Conservation (phyloP, 257 asterid species). For the Solanum commersonii region DNA sequence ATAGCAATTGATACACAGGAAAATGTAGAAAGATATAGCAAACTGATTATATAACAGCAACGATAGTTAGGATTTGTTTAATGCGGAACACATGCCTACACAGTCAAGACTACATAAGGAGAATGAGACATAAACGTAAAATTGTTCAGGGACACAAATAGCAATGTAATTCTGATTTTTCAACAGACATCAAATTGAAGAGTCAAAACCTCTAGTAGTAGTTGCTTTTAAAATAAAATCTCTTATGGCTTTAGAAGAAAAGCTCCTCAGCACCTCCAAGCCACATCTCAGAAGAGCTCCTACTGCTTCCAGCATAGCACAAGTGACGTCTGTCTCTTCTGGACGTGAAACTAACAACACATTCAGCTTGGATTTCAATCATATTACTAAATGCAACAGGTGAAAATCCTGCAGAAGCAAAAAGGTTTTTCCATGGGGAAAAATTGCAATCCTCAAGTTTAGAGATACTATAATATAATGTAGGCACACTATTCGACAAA, state of each 20-base stretch:
- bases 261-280: slow-evolving; percentile 38
- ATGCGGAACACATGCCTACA: not conserved
- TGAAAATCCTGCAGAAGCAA: slow-evolving; percentile 31
- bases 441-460: no score
- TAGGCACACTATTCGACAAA: no score
- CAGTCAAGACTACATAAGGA: not conserved
- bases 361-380: slow-evolving; percentile 40
- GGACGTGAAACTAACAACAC: slow-evolving; percentile 28
- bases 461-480: no score
- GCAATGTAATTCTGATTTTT: not conserved
- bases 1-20: no score
- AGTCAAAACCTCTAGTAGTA: slow-evolving; percentile 12
- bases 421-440: slow-evolving; percentile 25
- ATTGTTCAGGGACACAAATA: not conserved
- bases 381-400: slow-evolving; percentile 24
- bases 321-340: slow-evolving; percentile 32
- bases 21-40: no score
- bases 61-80: not conserved
- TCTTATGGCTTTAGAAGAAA: slow-evolving; percentile 5
- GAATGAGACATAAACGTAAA: not conserved
- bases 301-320: slow-evolving; percentile 35
- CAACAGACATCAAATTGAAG: slow-evolving; percentile 6
- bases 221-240: not conserved
- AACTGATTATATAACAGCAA: not conserved
- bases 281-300: slow-evolving; percentile 32